Conservation (phyloP, 306 rosid genomes). For the Vigna radiata region DNA sequence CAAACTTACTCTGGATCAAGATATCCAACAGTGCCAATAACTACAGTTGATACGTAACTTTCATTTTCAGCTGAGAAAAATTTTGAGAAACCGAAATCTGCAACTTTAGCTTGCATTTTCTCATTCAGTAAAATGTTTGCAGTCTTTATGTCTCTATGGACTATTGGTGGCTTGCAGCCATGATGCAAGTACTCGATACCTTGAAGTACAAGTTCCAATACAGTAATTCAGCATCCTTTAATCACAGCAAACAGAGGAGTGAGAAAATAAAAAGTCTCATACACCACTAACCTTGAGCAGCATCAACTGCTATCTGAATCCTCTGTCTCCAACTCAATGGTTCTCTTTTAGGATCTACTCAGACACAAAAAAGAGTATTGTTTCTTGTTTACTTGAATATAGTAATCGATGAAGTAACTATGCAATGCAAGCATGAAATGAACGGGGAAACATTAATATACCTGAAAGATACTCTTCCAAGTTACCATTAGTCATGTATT, state of each 20-base stretch:
- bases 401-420: background rate
- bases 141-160: conserved; percentile 49
- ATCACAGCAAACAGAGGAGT: conserved; percentile 23
- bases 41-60: conserved; percentile 40
- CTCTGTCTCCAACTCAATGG: conserved; percentile 44
- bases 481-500: conserved; percentile 45
- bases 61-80: conserved; percentile 34
- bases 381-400: background rate
- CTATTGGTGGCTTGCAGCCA: conserved; percentile 50
- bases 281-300: conserved; percentile 46
- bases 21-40: conserved; percentile 45
- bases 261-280: background rate
- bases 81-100: conserved; percentile 47
- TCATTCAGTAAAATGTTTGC: conserved; percentile 47
- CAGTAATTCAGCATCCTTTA: conserved; percentile 13
- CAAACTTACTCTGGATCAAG: conserved; percentile 46
- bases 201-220: conserved; percentile 11
- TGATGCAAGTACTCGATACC: conserved; percentile 46
- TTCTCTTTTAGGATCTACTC: conserved; percentile 39
- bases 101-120: conserved; percentile 45
- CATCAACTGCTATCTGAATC: conserved; percentile 46
- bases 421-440: conserved; percentile 21
- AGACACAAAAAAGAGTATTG: background rate
- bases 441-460: background rate
- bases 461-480: conserved; percentile 42